Evolutionary conservation across 2,329 filamentous ascomycete genomes (phyloP), one percentile per base, ranked within the genome.

Genomic region (Cytospora paraplurivora): DNA sequence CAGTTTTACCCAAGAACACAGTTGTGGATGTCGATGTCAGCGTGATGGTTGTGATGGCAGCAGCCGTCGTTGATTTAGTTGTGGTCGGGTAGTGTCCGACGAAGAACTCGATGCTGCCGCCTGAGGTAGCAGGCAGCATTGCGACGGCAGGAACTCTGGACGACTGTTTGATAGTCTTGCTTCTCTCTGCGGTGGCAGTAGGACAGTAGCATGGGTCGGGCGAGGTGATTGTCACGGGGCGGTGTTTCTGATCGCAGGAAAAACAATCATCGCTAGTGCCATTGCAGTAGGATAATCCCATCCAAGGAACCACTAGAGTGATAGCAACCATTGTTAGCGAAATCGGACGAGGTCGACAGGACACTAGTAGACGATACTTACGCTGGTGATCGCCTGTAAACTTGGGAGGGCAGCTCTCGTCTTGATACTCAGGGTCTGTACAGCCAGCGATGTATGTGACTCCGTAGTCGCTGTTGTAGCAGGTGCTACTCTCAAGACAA

Each of bases 391-490:
- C 49, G 34, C 65, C 59, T 6, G 64, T 21, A 17, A 67, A 66
- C 66, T 78, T 78, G 63, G 73, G 52, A 0, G 76, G 76, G 63
- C 76, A 78, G 57, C 66, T 73, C 4, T 50, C 37, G 54, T 74
- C 69, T 15, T 66, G 51, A 62, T 77, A 77, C 1, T 66, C 59
- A 1, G 66, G 64, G 49, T 78, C 74, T 32, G 72, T 76, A 66
- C 76, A 78, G 13, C 75, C 76, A 4, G 75, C 71, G 17, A 75
- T 68, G 44, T 78, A 78, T 2, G 76, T 78, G 19, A 71, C 62
- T 2, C 53, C 54, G 11, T 68, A 69, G 1, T 34, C 52, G 4
- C 0, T 3, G 21, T 62, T 62, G 65, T 67, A 75, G 62, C 68
- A 71, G 44, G 66, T 68, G 37, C 71, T 67, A 62, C 68, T 69